A percentile compares a stretch with the other conserved stretches of the same genome.
These are phyloP conservation scores for Talaromyces ruber DNA, from an alignment of 495 filamentous ascomycete genomes.

Conservation along the genomic window DNA sequence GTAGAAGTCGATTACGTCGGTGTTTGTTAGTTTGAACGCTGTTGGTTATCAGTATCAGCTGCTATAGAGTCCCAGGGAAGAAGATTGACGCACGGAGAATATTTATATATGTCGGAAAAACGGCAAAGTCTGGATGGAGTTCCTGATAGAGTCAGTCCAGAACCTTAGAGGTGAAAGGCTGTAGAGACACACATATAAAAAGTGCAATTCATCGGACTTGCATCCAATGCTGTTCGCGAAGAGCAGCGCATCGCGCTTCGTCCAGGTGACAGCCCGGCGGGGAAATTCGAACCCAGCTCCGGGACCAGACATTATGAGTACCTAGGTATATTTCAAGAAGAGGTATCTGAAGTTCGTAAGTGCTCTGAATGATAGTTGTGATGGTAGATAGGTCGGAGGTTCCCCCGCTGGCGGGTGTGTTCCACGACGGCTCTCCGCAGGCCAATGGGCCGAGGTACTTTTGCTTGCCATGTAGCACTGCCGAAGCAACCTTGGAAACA, in stretches of 20 bases:
- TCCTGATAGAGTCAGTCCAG: conserved; percentile 40
- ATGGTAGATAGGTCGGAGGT: neutral
- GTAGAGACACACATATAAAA: conserved; percentile 69
- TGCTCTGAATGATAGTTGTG: neutral
- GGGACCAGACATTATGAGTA: conserved; percentile 39
- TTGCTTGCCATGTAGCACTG: neutral
- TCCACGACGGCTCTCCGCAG: neutral
- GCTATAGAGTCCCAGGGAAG: neutral
- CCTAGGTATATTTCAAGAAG: neutral
- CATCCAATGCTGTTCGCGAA: conserved; percentile 84
- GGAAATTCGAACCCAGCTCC: conserved; percentile 77
- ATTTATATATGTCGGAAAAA: conserved; percentile 82
- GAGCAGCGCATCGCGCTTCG: conserved; percentile 76
- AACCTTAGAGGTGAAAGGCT: too few species aligned
- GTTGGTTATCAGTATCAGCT: neutral
- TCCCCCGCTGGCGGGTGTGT: too few species aligned
- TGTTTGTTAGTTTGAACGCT: conserved; percentile 73
- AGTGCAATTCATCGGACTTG: conserved; percentile 80
- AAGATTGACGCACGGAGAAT: conserved; percentile 55
- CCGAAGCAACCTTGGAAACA: too few species aligned
- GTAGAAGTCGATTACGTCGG: conserved; percentile 85
- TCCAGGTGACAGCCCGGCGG: conserved; percentile 63
- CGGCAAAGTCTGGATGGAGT: conserved; percentile 70
- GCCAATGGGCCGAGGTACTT: neutral
- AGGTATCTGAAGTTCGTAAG: neutral